Conservation (phyloP, 2,329 filamentous ascomycete species). For the Diaporthe citrichinensis region DNA sequence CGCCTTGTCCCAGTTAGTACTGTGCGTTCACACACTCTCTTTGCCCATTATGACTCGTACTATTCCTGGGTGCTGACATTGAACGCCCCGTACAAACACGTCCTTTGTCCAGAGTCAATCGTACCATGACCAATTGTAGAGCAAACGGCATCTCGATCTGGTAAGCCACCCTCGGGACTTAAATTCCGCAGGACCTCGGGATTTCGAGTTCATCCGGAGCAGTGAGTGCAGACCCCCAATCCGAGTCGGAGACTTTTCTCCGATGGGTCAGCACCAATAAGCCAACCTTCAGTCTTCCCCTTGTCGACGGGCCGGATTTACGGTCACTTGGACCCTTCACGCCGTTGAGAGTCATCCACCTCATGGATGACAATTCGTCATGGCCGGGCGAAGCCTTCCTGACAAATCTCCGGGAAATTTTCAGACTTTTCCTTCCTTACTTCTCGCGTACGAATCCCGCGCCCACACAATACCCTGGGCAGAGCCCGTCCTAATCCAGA, state of each 20-base stretch:
- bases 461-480: neutral
- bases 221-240: neutral
- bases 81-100: neutral
- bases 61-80: neutral
- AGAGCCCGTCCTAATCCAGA: conserved; percentile 18
- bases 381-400: neutral
- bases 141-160: neutral
- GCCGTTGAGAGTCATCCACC: conserved; percentile 15
- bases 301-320: neutral
- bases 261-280: neutral
- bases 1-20: neutral
- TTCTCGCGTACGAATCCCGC: neutral
- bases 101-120: neutral
- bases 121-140: neutral
- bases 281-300: neutral
- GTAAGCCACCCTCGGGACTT: neutral
- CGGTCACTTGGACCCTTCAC: neutral
- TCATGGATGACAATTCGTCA: conserved; percentile 17
- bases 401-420: conserved; percentile 14
- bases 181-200: neutral
- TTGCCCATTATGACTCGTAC: conserved; percentile 1
- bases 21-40: neutral
- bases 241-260: conserved; percentile 15
- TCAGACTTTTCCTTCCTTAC: neutral
- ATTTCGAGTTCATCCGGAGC: conserved; percentile 13